These are phyloP conservation scores for Coccomyxa sp. DNA, from an alignment of 139 green algal genomes.

Conservation along the genomic window DNA sequence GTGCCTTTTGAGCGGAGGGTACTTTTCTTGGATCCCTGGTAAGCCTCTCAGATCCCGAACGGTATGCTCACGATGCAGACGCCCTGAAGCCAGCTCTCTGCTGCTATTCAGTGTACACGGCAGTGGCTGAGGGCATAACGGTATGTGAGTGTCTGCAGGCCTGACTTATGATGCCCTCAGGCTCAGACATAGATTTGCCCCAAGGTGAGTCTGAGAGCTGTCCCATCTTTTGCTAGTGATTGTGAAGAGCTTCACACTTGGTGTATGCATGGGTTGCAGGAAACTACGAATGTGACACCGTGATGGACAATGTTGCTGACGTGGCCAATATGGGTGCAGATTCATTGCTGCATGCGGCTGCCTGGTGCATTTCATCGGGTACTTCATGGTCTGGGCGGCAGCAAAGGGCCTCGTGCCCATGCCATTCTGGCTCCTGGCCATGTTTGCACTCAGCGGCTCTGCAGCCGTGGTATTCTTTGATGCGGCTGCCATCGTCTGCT, in stretches of 20 bases:
- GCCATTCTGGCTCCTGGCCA: neutral
- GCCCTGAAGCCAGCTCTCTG: neutral
- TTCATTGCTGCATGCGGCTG: neutral
- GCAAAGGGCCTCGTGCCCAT: neutral
- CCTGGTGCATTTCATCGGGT: neutral
- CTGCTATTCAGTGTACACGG: neutral
- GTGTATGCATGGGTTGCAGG: neutral
- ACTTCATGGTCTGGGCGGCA: neutral
- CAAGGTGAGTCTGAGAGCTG: neutral
- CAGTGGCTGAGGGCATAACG: neutral
- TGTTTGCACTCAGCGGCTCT: neutral
- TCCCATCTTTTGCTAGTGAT: neutral
- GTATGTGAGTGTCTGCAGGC: neutral
- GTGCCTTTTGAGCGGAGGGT: neutral
- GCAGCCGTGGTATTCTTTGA: slow-evolving; percentile 50
- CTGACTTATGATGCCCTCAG: neutral
- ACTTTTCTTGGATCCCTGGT: neutral
- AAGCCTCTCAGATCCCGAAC: neutral
- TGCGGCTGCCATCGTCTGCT: slow-evolving; percentile 63
- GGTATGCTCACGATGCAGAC: neutral
- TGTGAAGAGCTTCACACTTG: slow-evolving; percentile 2
- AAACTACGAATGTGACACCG: neutral
- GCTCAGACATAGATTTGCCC: neutral
- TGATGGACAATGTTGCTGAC: neutral
- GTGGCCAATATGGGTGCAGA: neutral